Evolutionary conservation across 1,139 yeast genomes (phyloP), one percentile per base, ranked within the genome.

Genomic region (Geotrichum carabidarum): DNA sequence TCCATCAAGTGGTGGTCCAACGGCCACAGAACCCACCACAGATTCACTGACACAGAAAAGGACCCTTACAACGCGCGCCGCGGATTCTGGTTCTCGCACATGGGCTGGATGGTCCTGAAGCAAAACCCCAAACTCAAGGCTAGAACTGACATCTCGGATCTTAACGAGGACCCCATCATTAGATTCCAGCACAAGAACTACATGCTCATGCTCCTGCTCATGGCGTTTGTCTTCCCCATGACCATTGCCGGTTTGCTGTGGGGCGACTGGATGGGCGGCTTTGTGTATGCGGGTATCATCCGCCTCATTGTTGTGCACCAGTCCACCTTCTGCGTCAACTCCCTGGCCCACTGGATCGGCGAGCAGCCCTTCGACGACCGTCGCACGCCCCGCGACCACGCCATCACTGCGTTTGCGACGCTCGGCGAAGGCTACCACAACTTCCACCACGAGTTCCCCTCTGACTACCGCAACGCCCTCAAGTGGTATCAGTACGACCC

Each of bases 401-500:
- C 84, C 65, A 72, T 93, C 62, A 93, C 99, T 59, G 99, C 99
- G 7, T 74, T 93, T 59, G 96, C 89, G 58, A 93, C 99, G 11
- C 86, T 93, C 65, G 99, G 99, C 70, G 99, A 93, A 77, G 99
- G 99, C 58, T 91, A 93, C 81, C 99, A 93, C 75, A 93, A 93
- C 78, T 93, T 93, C 84, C 99, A 93, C 75, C 99, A 93, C 76
- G 98, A 94, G 78, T 93, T 91, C 82, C 99, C 99, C 63, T 83
- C 95, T 48, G 99, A 93, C 77, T 93, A 93, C 81, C 83, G 99
- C 78, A 93, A 93, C 70, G 99, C 99, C 50, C 81, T 93, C 70
- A 87, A 83, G 74, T 94, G 99, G 99, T 93, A 87, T 79, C 99
- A 94, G 80, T 93, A 86, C 73, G 99, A 93, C 72, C 99, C 99